Conservation (phyloP, 2,329 filamentous ascomycete species). For the Grosmannia serpens region DNA sequence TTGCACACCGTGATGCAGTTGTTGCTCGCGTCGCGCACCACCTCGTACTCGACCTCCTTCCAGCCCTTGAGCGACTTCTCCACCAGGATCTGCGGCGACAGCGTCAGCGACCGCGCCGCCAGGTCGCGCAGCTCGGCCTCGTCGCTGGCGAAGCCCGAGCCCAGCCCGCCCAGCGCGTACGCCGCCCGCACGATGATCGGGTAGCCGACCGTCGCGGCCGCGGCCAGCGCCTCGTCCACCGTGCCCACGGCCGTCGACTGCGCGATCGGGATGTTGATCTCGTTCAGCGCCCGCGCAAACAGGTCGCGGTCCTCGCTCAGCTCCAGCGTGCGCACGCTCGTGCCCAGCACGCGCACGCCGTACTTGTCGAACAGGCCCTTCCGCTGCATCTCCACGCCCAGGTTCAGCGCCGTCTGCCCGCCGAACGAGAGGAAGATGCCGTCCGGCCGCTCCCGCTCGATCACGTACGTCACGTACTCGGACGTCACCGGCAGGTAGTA, state of each 20-base stretch:
- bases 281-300: slow-evolving; percentile 88
- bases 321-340: slow-evolving; percentile 87
- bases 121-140: slow-evolving; percentile 88
- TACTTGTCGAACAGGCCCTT: slow-evolving; percentile 93
- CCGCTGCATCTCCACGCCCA: slow-evolving; percentile 95
- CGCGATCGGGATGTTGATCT: slow-evolving; percentile 95
- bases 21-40: slow-evolving; percentile 91
- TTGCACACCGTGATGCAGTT: slow-evolving; percentile 99
- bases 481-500: slow-evolving; percentile 97
- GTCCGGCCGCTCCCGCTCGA: slow-evolving; percentile 90
- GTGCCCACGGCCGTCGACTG: slow-evolving; percentile 89
- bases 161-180: slow-evolving; percentile 90
- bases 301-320: slow-evolving; percentile 92
- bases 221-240: slow-evolving; percentile 81
- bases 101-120: slow-evolving; percentile 80
- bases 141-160: slow-evolving; percentile 92
- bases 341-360: slow-evolving; percentile 89
- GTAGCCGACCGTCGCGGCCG: slow-evolving; percentile 80
- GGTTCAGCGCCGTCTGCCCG: slow-evolving; percentile 91
- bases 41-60: slow-evolving; percentile 99
- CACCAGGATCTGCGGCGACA: slow-evolving; percentile 92
- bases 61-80: slow-evolving; percentile 98
- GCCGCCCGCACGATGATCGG: slow-evolving; percentile 97
- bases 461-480: slow-evolving; percentile 95
- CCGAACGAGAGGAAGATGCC: slow-evolving; percentile 96